Conservation (phyloP, 306 rosid genomes). For the Castanopsis chinensis region DNA sequence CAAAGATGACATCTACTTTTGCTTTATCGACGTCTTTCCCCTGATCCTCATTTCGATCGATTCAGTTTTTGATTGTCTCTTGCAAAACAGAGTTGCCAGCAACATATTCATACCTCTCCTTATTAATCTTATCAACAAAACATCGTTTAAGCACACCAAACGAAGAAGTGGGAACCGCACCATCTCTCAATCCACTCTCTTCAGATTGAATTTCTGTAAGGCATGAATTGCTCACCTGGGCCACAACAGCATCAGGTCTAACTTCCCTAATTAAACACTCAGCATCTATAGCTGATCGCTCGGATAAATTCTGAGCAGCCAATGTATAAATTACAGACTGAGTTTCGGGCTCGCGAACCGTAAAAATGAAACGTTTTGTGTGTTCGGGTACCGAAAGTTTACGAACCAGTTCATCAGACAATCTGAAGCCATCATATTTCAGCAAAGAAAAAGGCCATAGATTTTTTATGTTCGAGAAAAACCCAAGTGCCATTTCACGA, state of each 20-base stretch:
- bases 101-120: constrained; percentile 56
- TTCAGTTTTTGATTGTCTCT: constrained; percentile 18
- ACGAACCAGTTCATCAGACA: constrained; percentile 46
- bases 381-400: constrained; percentile 54
- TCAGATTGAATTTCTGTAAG: constrained; percentile 32
- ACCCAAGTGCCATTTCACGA: constrained; percentile 49
- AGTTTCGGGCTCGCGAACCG: constrained; percentile 50
- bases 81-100: constrained; percentile 58
- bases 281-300: constrained; percentile 62
- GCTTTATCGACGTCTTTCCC: no score
- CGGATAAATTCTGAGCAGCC: constrained; percentile 58
- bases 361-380: constrained; percentile 69
- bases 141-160: constrained; percentile 62
- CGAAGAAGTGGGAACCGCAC: constrained; percentile 59
- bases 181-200: constrained; percentile 22
- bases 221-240: constrained; percentile 44
- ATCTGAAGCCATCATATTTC: constrained; percentile 44
- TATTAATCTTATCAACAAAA: constrained; percentile 57
- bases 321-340: constrained; percentile 62
- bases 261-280: constrained; percentile 49
- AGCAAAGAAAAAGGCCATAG: constrained; percentile 63
- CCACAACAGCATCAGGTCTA: constrained; percentile 71
- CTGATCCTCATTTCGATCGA: no score
- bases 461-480: constrained; percentile 47
- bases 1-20: no score